Conservation (phyloP, 2,329 filamentous ascomycete genomes). For the Apiospora malaysiana region DNA sequence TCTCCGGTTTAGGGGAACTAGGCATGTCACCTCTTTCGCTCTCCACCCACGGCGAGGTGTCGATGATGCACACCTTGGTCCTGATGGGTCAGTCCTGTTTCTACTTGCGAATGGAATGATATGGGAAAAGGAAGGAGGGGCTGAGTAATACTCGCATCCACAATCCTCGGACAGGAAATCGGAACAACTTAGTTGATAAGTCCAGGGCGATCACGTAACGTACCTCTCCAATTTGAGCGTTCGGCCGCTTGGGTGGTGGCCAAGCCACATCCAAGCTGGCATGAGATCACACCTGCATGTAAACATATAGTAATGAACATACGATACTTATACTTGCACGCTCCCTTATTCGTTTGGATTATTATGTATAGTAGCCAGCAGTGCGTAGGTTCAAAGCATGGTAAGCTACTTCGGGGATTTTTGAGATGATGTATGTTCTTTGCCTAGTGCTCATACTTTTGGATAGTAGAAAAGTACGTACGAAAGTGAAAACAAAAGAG, state of each 20-base stretch:
- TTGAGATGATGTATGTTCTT: not conserved
- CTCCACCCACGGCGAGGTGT: conserved; percentile 23
- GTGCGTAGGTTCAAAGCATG: not conserved
- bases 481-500: too few relatives aligned
- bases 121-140: conserved; percentile 18
- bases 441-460: too few relatives aligned
- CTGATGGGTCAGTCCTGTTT: conserved; percentile 31
- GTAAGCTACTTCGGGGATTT: not conserved
- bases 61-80: conserved; percentile 25
- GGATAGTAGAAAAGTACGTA: too few relatives aligned
- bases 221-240: conserved; percentile 14
- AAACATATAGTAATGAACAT: conserved; percentile 48
- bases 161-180: not conserved
- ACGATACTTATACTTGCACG: conserved; percentile 20
- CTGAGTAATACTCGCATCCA: conserved; percentile 7
- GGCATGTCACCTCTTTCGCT: conserved; percentile 27
- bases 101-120: conserved; percentile 23
- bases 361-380: not conserved
- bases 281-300: conserved; percentile 31
- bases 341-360: not conserved
- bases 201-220: conserved; percentile 11
- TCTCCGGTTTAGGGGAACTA: conserved; percentile 23
- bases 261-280: not conserved
- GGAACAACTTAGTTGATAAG: conserved; percentile 4
- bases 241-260: not conserved